These are phyloP conservation scores for Hirschfeldia incana DNA, from an alignment of 345 rosid genomes.

Conservation along the genomic window DNA sequence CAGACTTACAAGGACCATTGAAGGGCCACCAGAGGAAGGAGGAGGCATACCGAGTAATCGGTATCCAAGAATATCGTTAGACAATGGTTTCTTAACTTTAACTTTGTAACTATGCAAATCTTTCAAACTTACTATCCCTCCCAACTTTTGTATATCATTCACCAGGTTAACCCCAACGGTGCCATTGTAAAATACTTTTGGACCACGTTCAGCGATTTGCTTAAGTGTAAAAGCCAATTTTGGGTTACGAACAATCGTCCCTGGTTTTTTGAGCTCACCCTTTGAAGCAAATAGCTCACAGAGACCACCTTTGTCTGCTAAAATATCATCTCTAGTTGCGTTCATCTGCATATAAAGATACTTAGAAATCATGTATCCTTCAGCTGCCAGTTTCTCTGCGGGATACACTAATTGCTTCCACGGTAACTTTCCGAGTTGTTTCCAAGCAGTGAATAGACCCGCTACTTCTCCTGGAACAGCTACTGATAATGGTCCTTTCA, in stretches of 20 bases:
- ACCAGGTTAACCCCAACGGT: constrained; percentile 44
- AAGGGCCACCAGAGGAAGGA: constrained; percentile 40
- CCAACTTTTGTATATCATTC: constrained; percentile 40
- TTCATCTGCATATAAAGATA: constrained; percentile 49
- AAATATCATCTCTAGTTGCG: constrained; percentile 23
- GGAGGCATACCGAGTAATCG: constrained; percentile 57
- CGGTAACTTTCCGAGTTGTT: constrained; percentile 47
- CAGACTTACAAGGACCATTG: constrained; percentile 31
- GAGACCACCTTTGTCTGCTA: constrained; percentile 57
- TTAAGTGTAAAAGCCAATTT: constrained; percentile 41
- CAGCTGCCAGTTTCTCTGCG: constrained; percentile 39
- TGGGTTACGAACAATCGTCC: constrained; percentile 8
- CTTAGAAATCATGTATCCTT: constrained; percentile 43
- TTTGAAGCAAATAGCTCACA: constrained; percentile 34
- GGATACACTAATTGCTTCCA: constrained; percentile 49
- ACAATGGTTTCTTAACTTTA: constrained; percentile 39
- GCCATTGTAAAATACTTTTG: constrained; percentile 54
- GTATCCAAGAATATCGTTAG: constrained; percentile 39
- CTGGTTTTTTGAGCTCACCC: constrained; percentile 45
- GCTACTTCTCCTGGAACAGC: constrained; percentile 58
- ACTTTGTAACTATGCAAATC: constrained; percentile 53
- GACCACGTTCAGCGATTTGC: constrained; percentile 24
- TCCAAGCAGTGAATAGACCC: constrained; percentile 55
- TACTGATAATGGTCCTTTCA: constrained; percentile 27
- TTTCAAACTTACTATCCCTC: constrained; percentile 52